These are phyloP conservation scores for Penicillium lagena DNA, from an alignment of 495 filamentous ascomycete species.

Conservation along the genomic window DNA sequence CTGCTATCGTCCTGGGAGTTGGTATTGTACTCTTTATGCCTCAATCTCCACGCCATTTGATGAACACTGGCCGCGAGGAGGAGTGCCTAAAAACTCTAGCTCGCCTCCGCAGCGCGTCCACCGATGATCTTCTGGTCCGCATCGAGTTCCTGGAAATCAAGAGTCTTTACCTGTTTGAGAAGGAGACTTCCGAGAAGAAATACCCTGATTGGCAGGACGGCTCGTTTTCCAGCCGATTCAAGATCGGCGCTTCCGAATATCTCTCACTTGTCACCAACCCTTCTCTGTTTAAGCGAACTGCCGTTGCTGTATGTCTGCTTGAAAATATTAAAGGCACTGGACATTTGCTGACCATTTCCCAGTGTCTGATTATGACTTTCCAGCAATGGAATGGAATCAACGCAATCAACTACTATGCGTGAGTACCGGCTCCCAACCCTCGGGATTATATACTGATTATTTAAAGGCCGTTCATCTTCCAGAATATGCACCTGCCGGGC, in stretches of 20 bases:
- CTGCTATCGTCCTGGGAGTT: slow-evolving; percentile 31
- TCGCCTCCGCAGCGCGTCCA: slow-evolving; percentile 50
- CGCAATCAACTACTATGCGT: slow-evolving; percentile 56
- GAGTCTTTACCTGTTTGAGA: slow-evolving; percentile 68
- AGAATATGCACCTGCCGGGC: slow-evolving; percentile 24
- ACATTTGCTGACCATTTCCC: slow-evolving; percentile 2
- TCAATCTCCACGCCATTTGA: slow-evolving; percentile 72
- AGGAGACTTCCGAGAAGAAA: slow-evolving; percentile 53
- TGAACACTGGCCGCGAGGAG: slow-evolving; percentile 44
- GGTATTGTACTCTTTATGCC: slow-evolving; percentile 64
- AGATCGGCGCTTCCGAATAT: slow-evolving; percentile 24
- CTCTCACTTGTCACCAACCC: slow-evolving; percentile 25
- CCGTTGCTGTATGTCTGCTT: slow-evolving; percentile 22
- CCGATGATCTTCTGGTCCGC: slow-evolving; percentile 58
- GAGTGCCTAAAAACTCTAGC: slow-evolving; percentile 47
- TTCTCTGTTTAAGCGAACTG: slow-evolving; percentile 30
- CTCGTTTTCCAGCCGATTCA: slow-evolving; percentile 23
- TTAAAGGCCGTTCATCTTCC: slow-evolving; percentile 29
- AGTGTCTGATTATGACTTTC: slow-evolving; percentile 38
- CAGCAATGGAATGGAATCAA: slow-evolving; percentile 53
- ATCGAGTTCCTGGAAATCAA: slow-evolving; percentile 78
- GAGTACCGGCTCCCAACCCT: slow-evolving; percentile 1
- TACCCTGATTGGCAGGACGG: slow-evolving; percentile 26
- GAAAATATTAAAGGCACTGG: background rate
- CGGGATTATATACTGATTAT: background rate